phyloP scores from a whole-genome alignment of 257 asterid species.

The Nicotiana tomentosiformis region DNA sequence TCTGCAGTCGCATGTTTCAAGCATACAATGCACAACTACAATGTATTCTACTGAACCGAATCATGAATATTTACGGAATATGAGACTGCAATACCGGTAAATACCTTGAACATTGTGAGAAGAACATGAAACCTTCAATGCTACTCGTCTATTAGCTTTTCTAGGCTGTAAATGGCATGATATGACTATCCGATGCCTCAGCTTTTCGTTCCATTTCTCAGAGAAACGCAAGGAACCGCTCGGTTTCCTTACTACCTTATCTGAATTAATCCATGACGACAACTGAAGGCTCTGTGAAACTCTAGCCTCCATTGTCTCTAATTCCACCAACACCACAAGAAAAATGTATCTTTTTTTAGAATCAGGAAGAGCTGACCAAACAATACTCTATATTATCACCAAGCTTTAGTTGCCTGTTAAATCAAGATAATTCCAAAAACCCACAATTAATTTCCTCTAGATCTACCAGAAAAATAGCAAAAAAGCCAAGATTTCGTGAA shows the following conservation, averaged over 20 bases:
- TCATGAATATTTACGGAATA: neutral
- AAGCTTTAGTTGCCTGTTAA: neutral
- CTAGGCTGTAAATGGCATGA: conserved; percentile 27
- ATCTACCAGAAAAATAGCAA: neutral
- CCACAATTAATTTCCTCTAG: neutral
- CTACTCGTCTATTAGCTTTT: conserved; percentile 22
- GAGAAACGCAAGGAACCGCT: conserved; percentile 34
- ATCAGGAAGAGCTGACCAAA: neutral
- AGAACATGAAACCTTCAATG: conserved; percentile 50
- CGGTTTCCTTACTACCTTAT: conserved; percentile 30
- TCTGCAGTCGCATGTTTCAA: neutral
- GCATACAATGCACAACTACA: neutral
- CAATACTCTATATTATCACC: neutral
- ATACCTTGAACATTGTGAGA: conserved; percentile 62
- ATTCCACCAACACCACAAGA: neutral
- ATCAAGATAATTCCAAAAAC: neutral
- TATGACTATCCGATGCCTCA: conserved; percentile 17
- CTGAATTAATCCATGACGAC: conserved; percentile 31
- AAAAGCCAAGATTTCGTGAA: neutral
- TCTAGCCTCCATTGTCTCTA: conserved; percentile 46
- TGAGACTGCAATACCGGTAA: neutral
- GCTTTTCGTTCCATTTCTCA: conserved; percentile 22
- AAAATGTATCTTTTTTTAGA: neutral
- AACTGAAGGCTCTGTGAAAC: conserved; percentile 40
- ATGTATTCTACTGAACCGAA: neutral